Evolutionary conservation across 768 basidiomycete genomes (phyloP).

Genomic region (Lactifluus hygrophoroides): DNA sequence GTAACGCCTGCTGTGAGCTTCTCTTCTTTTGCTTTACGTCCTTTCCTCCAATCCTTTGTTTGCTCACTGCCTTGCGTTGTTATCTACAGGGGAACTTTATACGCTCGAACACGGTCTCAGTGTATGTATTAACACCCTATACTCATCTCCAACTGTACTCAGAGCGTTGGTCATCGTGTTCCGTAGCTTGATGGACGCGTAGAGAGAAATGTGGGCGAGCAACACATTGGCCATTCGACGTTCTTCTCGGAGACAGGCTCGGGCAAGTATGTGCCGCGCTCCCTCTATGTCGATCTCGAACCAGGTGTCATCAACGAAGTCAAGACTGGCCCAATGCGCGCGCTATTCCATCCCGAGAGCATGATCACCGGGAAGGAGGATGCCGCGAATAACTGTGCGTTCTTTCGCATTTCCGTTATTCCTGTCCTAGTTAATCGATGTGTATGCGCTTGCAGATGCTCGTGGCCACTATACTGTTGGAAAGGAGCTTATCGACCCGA

Average conservation of each 20-base stretch:
- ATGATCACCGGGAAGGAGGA: constrained; percentile 98
- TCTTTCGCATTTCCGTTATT: background rate
- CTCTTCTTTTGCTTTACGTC: constrained; percentile 1
- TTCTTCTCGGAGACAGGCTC: constrained; percentile 96
- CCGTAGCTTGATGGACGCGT: constrained; percentile 87
- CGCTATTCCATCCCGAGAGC: constrained; percentile 95
- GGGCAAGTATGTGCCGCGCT: constrained; percentile 93
- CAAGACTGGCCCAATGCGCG: constrained; percentile 83
- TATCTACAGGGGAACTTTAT: constrained; percentile 82
- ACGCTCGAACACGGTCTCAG: constrained; percentile 95
- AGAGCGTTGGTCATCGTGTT: background rate
- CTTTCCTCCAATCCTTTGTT: constrained; percentile 12
- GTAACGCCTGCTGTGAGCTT: constrained; percentile 89
- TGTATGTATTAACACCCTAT: constrained; percentile 41
- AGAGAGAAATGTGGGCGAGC: constrained; percentile 55
- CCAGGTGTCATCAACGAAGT: constrained; percentile 95
- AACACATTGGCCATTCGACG: constrained; percentile 85
- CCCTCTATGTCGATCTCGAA: constrained; percentile 93
- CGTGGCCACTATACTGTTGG: constrained; percentile 98
- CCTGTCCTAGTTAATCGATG: background rate
- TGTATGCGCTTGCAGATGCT: constrained; percentile 51
- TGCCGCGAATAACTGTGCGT: constrained; percentile 95
- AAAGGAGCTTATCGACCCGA: constrained; percentile 94
- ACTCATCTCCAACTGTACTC: background rate
- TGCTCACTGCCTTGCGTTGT: constrained; percentile 20